phyloP scores from a whole-genome alignment of 2,329 filamentous ascomycete genomes.

The Fusarium musae region DNA sequence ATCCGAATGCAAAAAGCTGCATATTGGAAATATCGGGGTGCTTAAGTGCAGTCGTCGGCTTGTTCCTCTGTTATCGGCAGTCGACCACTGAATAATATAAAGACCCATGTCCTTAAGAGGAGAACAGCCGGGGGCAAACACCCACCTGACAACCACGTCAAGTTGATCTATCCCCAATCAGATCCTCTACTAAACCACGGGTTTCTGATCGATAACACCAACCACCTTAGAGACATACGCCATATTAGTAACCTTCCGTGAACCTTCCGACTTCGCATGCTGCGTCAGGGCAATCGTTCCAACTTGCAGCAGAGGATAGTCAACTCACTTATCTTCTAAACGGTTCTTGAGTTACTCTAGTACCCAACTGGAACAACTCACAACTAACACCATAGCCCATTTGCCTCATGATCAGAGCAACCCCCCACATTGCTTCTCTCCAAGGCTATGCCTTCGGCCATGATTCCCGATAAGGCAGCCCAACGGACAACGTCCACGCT shows the following conservation, averaged over 20 bases:
- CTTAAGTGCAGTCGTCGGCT: not conserved
- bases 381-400: not conserved
- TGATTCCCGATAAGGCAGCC: constrained; percentile 39
- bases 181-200: not conserved
- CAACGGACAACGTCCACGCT: constrained; percentile 14
- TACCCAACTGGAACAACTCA: not conserved
- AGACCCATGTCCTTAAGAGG: constrained; percentile 22
- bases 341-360: not conserved
- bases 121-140: not conserved
- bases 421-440: constrained; percentile 30
- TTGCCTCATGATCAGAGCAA: constrained; percentile 7
- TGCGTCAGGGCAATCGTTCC: not conserved
- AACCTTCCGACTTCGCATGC: not conserved
- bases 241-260: not conserved
- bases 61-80: constrained; percentile 4
- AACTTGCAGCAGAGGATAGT: not conserved
- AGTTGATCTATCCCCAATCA: constrained; percentile 24
- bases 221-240: not conserved
- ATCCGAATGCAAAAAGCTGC: not conserved
- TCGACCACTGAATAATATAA: not conserved
- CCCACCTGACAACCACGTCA: constrained; percentile 5
- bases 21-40: not conserved
- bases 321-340: not conserved
- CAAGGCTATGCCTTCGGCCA: constrained; percentile 26
- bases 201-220: not conserved